Evolutionary conservation across 768 basidiomycete genomes (phyloP).

Genomic region (Exidia glandulosa): DNA sequence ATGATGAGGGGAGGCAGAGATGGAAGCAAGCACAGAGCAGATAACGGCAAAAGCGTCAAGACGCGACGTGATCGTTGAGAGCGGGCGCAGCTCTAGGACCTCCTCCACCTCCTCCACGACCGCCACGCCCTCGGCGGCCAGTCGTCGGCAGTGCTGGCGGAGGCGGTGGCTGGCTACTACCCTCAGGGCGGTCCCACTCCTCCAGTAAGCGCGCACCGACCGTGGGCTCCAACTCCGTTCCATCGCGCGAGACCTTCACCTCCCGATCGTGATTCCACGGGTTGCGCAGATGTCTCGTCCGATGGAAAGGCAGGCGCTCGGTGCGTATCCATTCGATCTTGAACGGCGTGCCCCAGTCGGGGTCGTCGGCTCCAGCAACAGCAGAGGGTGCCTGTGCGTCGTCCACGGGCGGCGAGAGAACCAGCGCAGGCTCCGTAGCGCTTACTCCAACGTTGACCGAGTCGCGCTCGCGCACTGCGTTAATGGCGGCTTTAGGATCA

Average conservation of each 20-base stretch:
- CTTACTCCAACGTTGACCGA: too few relatives aligned
- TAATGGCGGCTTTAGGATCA: not conserved
- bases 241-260: conserved; percentile 76
- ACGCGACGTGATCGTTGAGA: too few relatives aligned
- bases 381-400: not conserved
- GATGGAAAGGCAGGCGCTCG: conserved; percentile 58
- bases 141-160: conserved; percentile 14
- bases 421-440: not conserved
- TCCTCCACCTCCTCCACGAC: not conserved
- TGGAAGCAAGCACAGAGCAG: not conserved
- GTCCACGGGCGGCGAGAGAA: not conserved
- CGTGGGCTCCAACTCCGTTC: conserved; percentile 81
- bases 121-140: not conserved
- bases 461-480: not conserved
- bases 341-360: conserved; percentile 69
- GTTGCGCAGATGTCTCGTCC: conserved; percentile 73
- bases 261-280: conserved; percentile 85
- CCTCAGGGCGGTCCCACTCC: conserved; percentile 41
- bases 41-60: not conserved
- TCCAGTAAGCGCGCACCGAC: conserved; percentile 58
- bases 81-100: too few relatives aligned
- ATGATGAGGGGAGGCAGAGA: not conserved
- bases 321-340: conserved; percentile 73
- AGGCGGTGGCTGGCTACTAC: too few relatives aligned
- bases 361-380: conserved; percentile 14